Percentiles rank a stretch among this genome's conserved stretches.
phyloP scores from a whole-genome alignment of 352 stramenopile genomes.

The Pythium aristosporum region DNA sequence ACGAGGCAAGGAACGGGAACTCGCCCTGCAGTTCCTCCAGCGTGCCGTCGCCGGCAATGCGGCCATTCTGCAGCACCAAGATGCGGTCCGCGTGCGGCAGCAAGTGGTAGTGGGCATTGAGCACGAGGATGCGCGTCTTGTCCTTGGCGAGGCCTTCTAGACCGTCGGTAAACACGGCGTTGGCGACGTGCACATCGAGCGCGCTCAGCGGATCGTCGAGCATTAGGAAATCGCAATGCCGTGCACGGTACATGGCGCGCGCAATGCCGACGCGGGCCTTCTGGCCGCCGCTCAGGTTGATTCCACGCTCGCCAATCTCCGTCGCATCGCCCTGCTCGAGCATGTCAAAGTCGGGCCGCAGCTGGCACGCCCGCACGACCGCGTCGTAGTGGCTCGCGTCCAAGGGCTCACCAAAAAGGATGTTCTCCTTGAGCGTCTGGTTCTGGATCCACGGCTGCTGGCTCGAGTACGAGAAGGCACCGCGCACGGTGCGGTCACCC shows the following conservation, averaged over 20 bases:
- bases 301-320: conserved; percentile 69
- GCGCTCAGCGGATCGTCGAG: conserved; percentile 71
- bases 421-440: conserved; percentile 88
- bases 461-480: conserved; percentile 69
- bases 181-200: conserved; percentile 49
- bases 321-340: conserved; percentile 61
- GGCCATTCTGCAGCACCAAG: conserved; percentile 37
- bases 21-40: conserved; percentile 22
- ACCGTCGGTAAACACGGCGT: conserved; percentile 38
- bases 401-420: conserved; percentile 69
- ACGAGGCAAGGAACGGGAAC: conserved; percentile 30
- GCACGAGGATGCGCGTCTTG: conserved; percentile 40
- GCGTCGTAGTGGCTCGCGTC: conserved; percentile 34
- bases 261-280: conserved; percentile 67
- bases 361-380: conserved; percentile 38
- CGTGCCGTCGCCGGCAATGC: conserved; percentile 35
- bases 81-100: conserved; percentile 38
- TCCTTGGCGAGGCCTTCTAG: conserved; percentile 30
- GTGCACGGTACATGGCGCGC: conserved; percentile 50
- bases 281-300: conserved; percentile 86
- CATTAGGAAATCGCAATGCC: conserved; percentile 53
- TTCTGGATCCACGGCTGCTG: conserved; percentile 94
- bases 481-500: conserved; percentile 29
- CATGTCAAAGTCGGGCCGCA: conserved; percentile 39
- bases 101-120: conserved; percentile 50